A percentile compares a stretch with the other conserved stretches of the same genome.
These are phyloP conservation scores for Tuber melanosporum DNA, from an alignment of 495 filamentous ascomycete genomes.

Conservation along the genomic window DNA sequence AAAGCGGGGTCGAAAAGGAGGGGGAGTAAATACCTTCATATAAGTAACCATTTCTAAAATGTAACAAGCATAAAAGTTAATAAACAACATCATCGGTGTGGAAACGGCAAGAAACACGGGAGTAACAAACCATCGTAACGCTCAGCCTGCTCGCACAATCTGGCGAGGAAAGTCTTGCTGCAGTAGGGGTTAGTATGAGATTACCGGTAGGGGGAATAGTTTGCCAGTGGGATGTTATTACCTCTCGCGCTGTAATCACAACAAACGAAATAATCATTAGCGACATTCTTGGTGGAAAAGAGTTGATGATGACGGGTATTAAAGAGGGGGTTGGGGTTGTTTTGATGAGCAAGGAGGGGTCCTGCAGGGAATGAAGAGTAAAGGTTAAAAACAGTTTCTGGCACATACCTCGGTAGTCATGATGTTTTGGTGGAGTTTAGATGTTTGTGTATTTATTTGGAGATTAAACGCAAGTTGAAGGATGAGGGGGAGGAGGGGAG, in stretches of 20 bases:
- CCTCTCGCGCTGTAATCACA: constrained; percentile 68
- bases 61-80: constrained; percentile 41
- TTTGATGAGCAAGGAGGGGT: constrained; percentile 40
- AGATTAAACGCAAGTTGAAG: constrained; percentile 18
- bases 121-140: constrained; percentile 85
- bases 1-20: constrained; percentile 26
- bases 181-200: constrained; percentile 36
- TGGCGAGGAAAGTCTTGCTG: constrained; percentile 99
- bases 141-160: constrained; percentile 99
- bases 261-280: constrained; percentile 45
- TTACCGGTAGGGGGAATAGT: constrained; percentile 8
- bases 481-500: constrained; percentile 30
- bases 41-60: constrained; percentile 89
- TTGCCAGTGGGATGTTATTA: constrained; percentile 44
- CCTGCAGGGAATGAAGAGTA: constrained; percentile 42
- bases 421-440: constrained; percentile 39
- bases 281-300: constrained; percentile 33
- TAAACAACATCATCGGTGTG: constrained; percentile 17
- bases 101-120: neutral
- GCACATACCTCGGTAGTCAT: constrained; percentile 65
- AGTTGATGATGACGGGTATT: constrained; percentile 16
- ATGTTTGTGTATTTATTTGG: constrained; percentile 31
- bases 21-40: constrained; percentile 72
- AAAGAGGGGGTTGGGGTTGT: constrained; percentile 43
- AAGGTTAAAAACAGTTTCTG: constrained; percentile 28